These are phyloP conservation scores for Populus deltoides DNA, from an alignment of 345 rosid genomes.

Conservation along the genomic window DNA sequence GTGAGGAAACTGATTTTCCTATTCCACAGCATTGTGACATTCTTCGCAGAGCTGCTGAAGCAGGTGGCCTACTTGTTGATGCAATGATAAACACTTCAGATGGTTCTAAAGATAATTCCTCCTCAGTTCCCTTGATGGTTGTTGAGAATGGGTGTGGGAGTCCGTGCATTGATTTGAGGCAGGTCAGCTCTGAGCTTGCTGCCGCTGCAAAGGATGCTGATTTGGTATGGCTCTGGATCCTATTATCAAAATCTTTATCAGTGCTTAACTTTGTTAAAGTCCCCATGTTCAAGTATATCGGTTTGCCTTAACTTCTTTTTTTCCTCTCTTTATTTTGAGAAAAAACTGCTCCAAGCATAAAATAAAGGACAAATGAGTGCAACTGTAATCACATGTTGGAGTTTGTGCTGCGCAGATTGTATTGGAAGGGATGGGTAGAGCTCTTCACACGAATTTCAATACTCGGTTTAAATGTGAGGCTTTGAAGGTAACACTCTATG, in stretches of 20 bases:
- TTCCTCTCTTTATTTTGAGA: neutral
- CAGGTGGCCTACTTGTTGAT: slow-evolving; percentile 90
- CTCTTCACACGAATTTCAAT: slow-evolving; percentile 87
- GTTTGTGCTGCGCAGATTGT: slow-evolving; percentile 51
- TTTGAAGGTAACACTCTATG: slow-evolving; percentile 59
- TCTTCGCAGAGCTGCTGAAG: slow-evolving; percentile 93
- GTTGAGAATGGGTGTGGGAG: slow-evolving; percentile 99
- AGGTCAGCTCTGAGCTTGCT: slow-evolving; percentile 99
- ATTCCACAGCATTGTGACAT: slow-evolving; percentile 81
- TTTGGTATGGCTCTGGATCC: slow-evolving; percentile 54
- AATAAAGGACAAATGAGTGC: neutral
- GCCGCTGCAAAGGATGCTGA: slow-evolving; percentile 92
- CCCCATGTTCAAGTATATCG: neutral
- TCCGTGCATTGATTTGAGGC: slow-evolving; percentile 95
- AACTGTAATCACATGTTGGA: neutral
- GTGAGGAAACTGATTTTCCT: slow-evolving; percentile 19
- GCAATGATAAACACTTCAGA: slow-evolving; percentile 68
- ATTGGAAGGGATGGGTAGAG: slow-evolving; percentile 98
- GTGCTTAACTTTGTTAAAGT: neutral
- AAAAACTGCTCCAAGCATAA: neutral
- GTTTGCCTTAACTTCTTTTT: neutral
- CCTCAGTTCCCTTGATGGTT: slow-evolving; percentile 91
- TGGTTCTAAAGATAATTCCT: slow-evolving; percentile 54
- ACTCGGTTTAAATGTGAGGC: slow-evolving; percentile 83
- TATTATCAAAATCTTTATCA: neutral